Base-by-base conservation (phyloP, 108 stramenopile genomes). In the Skeletonema potamos region DNA sequence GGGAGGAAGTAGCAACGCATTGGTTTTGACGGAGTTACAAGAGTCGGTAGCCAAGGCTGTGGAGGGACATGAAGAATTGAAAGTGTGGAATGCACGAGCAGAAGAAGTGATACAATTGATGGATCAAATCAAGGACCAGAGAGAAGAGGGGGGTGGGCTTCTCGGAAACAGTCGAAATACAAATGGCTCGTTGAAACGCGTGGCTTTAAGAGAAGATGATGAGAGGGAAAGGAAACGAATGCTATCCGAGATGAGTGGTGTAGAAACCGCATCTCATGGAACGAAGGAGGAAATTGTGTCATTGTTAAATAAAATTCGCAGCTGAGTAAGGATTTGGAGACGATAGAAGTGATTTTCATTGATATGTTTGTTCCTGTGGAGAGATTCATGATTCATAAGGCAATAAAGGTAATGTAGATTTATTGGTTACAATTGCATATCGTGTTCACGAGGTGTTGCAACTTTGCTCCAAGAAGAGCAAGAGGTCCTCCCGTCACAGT, bases 81-180 rank as follows among this genome's bases (percentile, higher is more conserved):
- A 58, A 44, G 43, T 36, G 8, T 77, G 62, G 76, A 77, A 77
- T 70, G 60, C 36, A 10, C 15, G 58, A 27, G 76, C 76, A 1
- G 76, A 70, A 33, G 68, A 77, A 37, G 68, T 65, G 27, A 58
- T 77, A 61, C 76, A 65, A 10, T 24, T 70, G 10, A 65, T 77
- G 57, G 76, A 77, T 55, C 64, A 65, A 56, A 77, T 77, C 34
- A 77, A 77, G 64, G 58, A 69, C 4, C 58, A 77, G 41, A 68
- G 76, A 28, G 67, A 62, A 32, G 62, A 39, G 36, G 63, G 37
- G 11, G 46, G 56, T n/a, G 55, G 27, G 6, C 26, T 6, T 33
- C 62, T 18, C 1, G 28, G 26, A 20, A 27, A 13, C 6, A 28
- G 17, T 27, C 6, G 5, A 24, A 43, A 37, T 22, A 3, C 37